Percentiles rank a stretch among this genome's conserved stretches.
phyloP scores from a whole-genome alignment of 331 rosid species.

The Pyrus hybrid region DNA sequence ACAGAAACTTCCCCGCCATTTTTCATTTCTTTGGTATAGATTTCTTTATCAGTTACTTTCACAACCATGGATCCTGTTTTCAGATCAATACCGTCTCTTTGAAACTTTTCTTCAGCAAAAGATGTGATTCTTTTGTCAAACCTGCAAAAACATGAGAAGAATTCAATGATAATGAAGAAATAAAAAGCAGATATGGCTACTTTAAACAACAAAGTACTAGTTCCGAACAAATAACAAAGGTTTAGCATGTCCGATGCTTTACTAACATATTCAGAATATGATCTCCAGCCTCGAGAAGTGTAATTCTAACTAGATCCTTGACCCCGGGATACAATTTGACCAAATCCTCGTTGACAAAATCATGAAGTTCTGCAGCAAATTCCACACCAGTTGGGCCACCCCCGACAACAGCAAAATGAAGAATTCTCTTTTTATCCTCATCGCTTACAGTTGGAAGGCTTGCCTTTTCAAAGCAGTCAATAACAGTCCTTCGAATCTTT shows the following conservation, averaged over 20 bases:
- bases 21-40: constrained; percentile 69
- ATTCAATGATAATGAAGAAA: background rate
- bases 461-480: constrained; percentile 93
- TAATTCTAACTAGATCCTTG: constrained; percentile 65
- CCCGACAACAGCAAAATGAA: constrained; percentile 94
- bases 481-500: constrained; percentile 82
- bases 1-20: constrained; percentile 54
- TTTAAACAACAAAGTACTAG: background rate
- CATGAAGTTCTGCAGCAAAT: constrained; percentile 96
- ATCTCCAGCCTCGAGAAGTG: constrained; percentile 86
- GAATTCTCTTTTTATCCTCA: constrained; percentile 85
- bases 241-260: background rate
- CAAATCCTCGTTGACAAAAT: constrained; percentile 80
- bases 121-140: constrained; percentile 92
- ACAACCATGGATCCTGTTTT: constrained; percentile 96
- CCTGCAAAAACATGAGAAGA: constrained; percentile 42
- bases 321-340: constrained; percentile 63
- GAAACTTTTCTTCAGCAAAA: constrained; percentile 85
- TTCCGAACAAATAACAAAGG: background rate
- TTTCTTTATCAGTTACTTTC: constrained; percentile 77
- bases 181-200: background rate
- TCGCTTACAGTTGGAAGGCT: constrained; percentile 63
- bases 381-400: constrained; percentile 99
- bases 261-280: constrained; percentile 81
- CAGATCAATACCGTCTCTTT: constrained; percentile 74